phyloP scores from a whole-genome alignment of 768 basidiomycete species.

The Tylopilus rubrobrunneus region DNA sequence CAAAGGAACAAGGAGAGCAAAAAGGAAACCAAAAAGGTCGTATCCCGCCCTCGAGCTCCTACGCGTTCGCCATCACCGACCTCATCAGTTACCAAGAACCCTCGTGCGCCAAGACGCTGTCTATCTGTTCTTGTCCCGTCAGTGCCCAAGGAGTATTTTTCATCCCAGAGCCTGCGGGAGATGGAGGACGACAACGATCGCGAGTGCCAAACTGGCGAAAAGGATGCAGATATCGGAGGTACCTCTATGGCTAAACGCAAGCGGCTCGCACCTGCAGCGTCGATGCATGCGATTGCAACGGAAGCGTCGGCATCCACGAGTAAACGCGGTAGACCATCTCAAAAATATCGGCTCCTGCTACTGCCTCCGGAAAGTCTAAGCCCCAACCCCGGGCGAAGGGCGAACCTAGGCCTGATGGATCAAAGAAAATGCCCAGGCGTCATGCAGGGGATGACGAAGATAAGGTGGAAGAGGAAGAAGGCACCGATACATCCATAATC shows the following conservation, averaged over 20 bases:
- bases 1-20: neutral
- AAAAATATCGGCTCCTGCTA: constrained; percentile 2
- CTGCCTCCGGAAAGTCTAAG: constrained; percentile 3
- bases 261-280: constrained; percentile 14
- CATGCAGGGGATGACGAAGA: neutral
- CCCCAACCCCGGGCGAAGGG: neutral
- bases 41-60: neutral
- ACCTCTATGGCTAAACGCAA: neutral
- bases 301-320: constrained; percentile 20
- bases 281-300: constrained; percentile 19
- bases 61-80: constrained; percentile 8
- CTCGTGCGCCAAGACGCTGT: constrained; percentile 16
- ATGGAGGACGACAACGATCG: neutral
- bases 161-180: constrained; percentile 7
- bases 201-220: neutral
- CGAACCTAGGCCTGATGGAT: neutral
- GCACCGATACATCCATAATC: constrained; percentile 7
- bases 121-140: constrained; percentile 30
- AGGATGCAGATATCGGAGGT: neutral
- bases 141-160: constrained; percentile 24
- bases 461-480: neutral
- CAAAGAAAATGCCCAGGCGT: neutral
- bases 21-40: neutral
- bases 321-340: constrained; percentile 19
- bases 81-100: constrained; percentile 1